A percentile compares a stretch with the other conserved stretches of the same genome.
phyloP scores from a whole-genome alignment of 2,329 filamentous ascomycete species.

The Aspergillus sp. region DNA sequence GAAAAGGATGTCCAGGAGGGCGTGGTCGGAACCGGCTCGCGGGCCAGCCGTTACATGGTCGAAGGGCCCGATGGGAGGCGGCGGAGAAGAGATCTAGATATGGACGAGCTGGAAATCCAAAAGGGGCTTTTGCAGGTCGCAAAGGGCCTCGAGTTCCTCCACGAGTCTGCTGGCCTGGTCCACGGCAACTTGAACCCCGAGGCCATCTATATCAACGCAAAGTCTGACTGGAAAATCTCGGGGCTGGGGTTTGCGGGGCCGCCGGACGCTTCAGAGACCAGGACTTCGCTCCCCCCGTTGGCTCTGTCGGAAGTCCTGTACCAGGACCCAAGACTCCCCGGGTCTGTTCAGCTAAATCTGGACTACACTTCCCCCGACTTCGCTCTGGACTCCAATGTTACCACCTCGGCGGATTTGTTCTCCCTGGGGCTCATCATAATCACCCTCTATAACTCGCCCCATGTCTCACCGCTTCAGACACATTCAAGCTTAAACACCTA shows the following conservation, averaged over 20 bases:
- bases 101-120: slow-evolving; percentile 95
- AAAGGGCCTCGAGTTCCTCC: slow-evolving; percentile 88
- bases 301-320: slow-evolving; percentile 76
- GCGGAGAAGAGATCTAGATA: slow-evolving; percentile 71
- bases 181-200: slow-evolving; percentile 94
- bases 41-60: slow-evolving; percentile 69
- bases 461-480: slow-evolving; percentile 73
- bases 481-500: slow-evolving; percentile 75
- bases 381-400: slow-evolving; percentile 80
- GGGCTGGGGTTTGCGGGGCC: slow-evolving; percentile 85
- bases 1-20: slow-evolving; percentile 86
- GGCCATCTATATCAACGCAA: slow-evolving; percentile 85
- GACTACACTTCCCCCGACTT: slow-evolving; percentile 95
- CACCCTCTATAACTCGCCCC: slow-evolving; percentile 89
- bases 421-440: slow-evolving; percentile 82
- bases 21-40: slow-evolving; percentile 55
- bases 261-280: slow-evolving; percentile 62
- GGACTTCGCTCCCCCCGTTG: slow-evolving; percentile 68
- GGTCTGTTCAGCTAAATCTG: slow-evolving; percentile 74
- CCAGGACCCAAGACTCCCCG: slow-evolving; percentile 72
- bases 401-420: slow-evolving; percentile 80
- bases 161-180: slow-evolving; percentile 87
- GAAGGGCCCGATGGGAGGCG: slow-evolving; percentile 67
- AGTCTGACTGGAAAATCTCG: slow-evolving; percentile 98
- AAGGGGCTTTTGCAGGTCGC: slow-evolving; percentile 89